Conservation (phyloP, 768 basidiomycete species). For the Russula foetens region DNA sequence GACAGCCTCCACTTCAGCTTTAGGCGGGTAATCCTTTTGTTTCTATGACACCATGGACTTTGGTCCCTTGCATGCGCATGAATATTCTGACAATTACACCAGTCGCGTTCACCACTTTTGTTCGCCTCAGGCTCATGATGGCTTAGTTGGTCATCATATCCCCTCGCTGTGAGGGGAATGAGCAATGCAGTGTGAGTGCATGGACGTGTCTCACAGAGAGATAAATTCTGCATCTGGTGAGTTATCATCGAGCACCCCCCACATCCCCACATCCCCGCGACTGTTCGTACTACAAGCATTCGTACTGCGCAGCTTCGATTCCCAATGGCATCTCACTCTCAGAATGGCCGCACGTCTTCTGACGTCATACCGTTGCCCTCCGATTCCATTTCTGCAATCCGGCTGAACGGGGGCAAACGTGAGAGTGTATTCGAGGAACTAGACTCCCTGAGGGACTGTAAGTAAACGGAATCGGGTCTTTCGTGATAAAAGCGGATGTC, state of each 20-base stretch:
- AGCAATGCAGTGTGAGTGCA: too few relatives aligned
- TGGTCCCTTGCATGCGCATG: too few relatives aligned
- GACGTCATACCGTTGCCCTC: background rate
- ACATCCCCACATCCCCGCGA: background rate
- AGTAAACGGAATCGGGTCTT: background rate
- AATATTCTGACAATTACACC: too few relatives aligned
- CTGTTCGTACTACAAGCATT: too few relatives aligned
- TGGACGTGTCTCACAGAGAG: too few relatives aligned
- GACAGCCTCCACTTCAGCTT: background rate
- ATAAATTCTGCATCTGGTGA: background rate
- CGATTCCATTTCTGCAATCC: background rate
- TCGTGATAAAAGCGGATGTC: too few relatives aligned
- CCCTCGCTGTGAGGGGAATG: too few relatives aligned
- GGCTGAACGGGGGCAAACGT: background rate
- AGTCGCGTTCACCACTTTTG: too few relatives aligned
- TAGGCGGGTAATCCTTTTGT: too few relatives aligned
- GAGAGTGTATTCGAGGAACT: background rate
- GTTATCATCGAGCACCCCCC: background rate
- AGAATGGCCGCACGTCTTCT: background rate
- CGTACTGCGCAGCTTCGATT: background rate
- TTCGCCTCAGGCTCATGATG: too few relatives aligned
- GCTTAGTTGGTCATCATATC: too few relatives aligned
- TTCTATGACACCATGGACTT: too few relatives aligned
- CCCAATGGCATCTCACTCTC: background rate
- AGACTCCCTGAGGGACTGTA: background rate